Conservation (phyloP, 768 basidiomycete species). For the Macrolepiota fuliginosa region DNA sequence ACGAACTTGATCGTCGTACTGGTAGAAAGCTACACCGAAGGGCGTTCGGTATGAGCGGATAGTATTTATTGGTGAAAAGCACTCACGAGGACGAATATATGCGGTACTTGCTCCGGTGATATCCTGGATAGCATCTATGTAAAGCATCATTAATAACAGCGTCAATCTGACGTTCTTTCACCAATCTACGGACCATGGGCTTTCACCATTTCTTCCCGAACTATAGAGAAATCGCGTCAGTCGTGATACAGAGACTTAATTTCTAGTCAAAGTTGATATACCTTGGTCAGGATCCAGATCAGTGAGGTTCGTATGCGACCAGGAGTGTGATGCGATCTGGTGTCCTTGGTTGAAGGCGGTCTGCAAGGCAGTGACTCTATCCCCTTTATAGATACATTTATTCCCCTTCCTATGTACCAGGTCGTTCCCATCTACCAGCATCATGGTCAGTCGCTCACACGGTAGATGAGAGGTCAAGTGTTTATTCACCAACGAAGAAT, state of each 20-base stretch:
- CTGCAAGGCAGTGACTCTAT: constrained; percentile 24
- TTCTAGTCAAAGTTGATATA: constrained; percentile 11
- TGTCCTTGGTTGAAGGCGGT: constrained; percentile 40
- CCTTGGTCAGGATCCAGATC: constrained; percentile 30
- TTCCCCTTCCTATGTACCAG: constrained; percentile 15
- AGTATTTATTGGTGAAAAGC: not conserved
- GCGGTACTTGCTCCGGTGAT: constrained; percentile 36
- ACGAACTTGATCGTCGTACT: constrained; percentile 12
- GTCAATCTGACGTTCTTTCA: too few relatives aligned
- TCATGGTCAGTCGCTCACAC: not conserved
- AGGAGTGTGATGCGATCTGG: constrained; percentile 48
- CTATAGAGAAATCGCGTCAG: constrained; percentile 17
- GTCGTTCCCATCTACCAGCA: constrained; percentile 30
- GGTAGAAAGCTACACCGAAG: constrained; percentile 12
- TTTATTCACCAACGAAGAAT: constrained; percentile 38
- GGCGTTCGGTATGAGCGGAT: not conserved
- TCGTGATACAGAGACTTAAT: too few relatives aligned
- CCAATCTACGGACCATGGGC: constrained; percentile 25
- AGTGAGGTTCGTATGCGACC: constrained; percentile 39
- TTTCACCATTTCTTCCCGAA: constrained; percentile 29
- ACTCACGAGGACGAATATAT: constrained; percentile 40
- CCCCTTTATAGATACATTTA: constrained; percentile 35
- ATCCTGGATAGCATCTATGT: constrained; percentile 32
- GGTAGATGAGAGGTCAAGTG: not conserved
- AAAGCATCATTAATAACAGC: not conserved